Base-by-base conservation (phyloP, 306 rosid species). In the Glycine soja region DNA sequence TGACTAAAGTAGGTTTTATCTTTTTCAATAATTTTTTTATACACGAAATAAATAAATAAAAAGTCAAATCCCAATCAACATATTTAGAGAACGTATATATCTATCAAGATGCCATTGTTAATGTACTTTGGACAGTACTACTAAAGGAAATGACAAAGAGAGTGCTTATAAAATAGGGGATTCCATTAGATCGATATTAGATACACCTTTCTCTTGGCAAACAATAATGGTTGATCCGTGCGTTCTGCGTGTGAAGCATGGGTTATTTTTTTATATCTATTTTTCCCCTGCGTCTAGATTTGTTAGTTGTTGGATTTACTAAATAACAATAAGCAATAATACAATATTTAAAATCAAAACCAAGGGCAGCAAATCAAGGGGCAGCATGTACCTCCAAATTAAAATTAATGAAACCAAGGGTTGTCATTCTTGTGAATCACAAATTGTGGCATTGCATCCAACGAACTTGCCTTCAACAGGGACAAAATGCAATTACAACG, bases 221-320 rank as follows among this genome's bases (percentile, higher is more conserved):
- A 38, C 32, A 45, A 45, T 1, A 45, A 12, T 48, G 36, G 16
- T 16, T 10, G 32, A 52, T 40, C 69, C 34, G 0, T 45, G 72
- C 65, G 19, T 34, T 68, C 66, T 59, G 85, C 81, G 81, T 69
- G 82, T 5, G 61, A 70, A 48, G 82, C 86, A 70, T 76, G 86
- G 78, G 45, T 61, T 24, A 10, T 76, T 76, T 66, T 70, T 48
- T 36, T 12, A 47, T 68, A 0, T 64, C 1, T 40, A 4, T 38
- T 6, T 63, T 13, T 14, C 13, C 11, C 11, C 70, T 14, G 24
- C 48, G 1, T 64, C 14, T 6, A 34, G 69, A 11, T 13, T 24
- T 48, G 7, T 24, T 71, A 6, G 34, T 24, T 75, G 57, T 43
- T 43, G 11, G 1, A 11, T n/a, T 53, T 0, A 38, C 11, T 53